Evolutionary conservation across 768 basidiomycete species (phyloP).

Genomic region (Auricularia sp.): DNA sequence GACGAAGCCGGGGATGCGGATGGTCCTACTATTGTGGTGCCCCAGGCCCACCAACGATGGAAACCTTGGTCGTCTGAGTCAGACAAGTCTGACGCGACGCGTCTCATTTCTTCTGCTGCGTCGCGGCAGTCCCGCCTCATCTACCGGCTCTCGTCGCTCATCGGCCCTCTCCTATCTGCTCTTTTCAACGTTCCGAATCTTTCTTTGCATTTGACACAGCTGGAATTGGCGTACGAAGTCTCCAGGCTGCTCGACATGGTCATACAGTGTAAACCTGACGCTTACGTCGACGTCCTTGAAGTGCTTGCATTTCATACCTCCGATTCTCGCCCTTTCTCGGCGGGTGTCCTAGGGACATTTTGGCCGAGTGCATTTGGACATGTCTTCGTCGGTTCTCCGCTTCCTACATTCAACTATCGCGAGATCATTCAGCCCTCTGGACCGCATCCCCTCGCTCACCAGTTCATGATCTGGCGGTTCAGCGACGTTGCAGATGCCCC

Average conservation of each 20-base stretch:
- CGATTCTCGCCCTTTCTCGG: slow-evolving; percentile 42
- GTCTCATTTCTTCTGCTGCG: slow-evolving; percentile 38
- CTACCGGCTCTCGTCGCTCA: slow-evolving; percentile 51
- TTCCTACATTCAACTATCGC: slow-evolving; percentile 29
- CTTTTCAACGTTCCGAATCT: slow-evolving; percentile 18
- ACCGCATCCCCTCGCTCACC: slow-evolving; percentile 41
- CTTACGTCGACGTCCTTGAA: slow-evolving; percentile 61
- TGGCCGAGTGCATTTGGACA: slow-evolving; percentile 70
- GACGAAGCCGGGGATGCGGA: slow-evolving; percentile 32
- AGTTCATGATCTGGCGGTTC: slow-evolving; percentile 64
- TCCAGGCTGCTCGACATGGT: slow-evolving; percentile 45
- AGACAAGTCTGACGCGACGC: slow-evolving; percentile 3
- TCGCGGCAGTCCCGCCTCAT: slow-evolving; percentile 43
- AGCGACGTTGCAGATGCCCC: slow-evolving; percentile 20
- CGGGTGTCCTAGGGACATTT: slow-evolving; percentile 44
- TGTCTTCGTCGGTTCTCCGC: slow-evolving; percentile 43
- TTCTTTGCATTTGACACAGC: neutral
- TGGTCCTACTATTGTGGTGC: neutral
- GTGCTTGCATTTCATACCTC: slow-evolving; percentile 54
- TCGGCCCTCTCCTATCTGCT: slow-evolving; percentile 51
- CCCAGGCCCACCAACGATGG: slow-evolving; percentile 11
- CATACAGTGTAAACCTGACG: slow-evolving; percentile 50
- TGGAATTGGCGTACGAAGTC: neutral
- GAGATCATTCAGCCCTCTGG: slow-evolving; percentile 11
- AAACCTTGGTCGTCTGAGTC: slow-evolving; percentile 13